Base-by-base conservation (phyloP, 2,329 filamentous ascomycete genomes). In the Venturia carpophila region DNA sequence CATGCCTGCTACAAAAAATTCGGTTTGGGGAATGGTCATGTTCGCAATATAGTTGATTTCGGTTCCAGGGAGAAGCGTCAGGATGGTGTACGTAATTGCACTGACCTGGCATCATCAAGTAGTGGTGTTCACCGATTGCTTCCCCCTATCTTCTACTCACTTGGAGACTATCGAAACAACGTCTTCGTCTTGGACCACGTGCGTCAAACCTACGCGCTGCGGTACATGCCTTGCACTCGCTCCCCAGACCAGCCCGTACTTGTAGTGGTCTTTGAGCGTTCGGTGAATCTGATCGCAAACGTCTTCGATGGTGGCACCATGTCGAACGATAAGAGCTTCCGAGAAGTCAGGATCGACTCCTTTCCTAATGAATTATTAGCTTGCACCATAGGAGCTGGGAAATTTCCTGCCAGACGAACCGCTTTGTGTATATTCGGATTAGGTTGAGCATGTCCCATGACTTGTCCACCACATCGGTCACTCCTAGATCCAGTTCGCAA, bases 221-320 rank as follows among this genome's bases (percentile, higher is more conserved):
- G 95, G 94, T 43, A 97, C 83, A 80, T 99, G 95, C 72, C 91
- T 87, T 43, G 94, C 94, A 76, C 93, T 97, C 21, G 92, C 92
- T 5, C 94, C 94, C 95, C 95, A 99, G 0, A 99, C 94, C 69
- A 97, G 79, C 3, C 94, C 95, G 79, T 97, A 97, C 81, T 97
- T 99, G 83, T 97, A 99, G 5, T 92, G 96, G 68, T 99, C 95
- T 84, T 97, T 99, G 69, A 99, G 80, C 34, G 87, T 94, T 68
- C 94, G 83, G 79, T 99, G 94, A 70, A 99, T 90, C 71, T 91
- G 87, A 76, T 99, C 94, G 77, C 94, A 99, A 11, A 99, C 94
- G 76, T 99, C 93, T 78, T 97, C 94, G 73, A 99, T 92, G 15
- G 87, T 91, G 73, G 90, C 91, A 71, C 92, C 90, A 74, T 82